Percentiles rank a stretch among this genome's conserved stretches.
Evolutionary conservation across 75 land plant species (phyloP).

Genomic region (Chamaecyparis obtusa): DNA sequence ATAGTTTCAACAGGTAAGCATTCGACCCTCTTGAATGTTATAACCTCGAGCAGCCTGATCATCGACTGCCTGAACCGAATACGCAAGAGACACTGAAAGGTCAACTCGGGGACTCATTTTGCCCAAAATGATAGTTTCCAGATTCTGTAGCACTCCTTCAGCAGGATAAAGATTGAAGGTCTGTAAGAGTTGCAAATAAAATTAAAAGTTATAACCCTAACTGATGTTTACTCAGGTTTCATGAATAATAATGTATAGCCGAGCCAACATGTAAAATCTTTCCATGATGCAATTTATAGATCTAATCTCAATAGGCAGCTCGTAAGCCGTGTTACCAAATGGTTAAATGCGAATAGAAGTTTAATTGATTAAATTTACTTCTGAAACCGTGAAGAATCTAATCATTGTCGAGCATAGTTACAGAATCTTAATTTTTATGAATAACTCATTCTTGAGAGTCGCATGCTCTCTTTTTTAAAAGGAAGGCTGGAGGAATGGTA

Average conservation of each 20-base stretch:
- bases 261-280: neutral
- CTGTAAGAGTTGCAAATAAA: conserved; percentile 13
- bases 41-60: neutral
- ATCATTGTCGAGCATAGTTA: neutral
- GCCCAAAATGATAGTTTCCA: no score
- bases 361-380: neutral
- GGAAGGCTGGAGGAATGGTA: no score
- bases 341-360: neutral
- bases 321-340: neutral
- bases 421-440: neutral
- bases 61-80: conserved; percentile 14
- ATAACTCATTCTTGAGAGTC: neutral
- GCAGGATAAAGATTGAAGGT: conserved; percentile 18
- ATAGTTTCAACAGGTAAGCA: conserved; percentile 18
- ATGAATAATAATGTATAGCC: neutral
- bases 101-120: no score
- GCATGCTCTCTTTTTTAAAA: neutral
- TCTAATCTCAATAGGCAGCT: neutral
- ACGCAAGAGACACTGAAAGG: no score
- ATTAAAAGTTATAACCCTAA: neutral
- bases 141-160: neutral
- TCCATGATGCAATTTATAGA: neutral
- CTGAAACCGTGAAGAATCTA: neutral
- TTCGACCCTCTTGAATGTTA: conserved; percentile 16
- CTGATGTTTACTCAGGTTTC: no score